Percentiles rank a stretch among this genome's conserved stretches.
Evolutionary conservation across 805 yeast genomes (phyloP).

Genomic region (Grigorovia humatica): DNA sequence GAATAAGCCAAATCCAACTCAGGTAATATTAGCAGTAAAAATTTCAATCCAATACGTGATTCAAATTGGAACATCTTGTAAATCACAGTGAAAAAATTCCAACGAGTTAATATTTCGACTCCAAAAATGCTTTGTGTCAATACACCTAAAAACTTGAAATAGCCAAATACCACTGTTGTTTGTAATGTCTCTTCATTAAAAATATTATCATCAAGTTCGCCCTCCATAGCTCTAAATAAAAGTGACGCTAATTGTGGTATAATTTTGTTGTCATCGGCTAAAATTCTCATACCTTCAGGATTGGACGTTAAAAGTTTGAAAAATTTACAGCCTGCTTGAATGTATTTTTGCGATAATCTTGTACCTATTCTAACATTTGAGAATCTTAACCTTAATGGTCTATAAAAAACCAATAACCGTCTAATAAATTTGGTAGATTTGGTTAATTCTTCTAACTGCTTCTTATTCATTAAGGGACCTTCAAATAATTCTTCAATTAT

Average conservation of each 20-base stretch:
- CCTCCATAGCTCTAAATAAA: conserved; percentile 37
- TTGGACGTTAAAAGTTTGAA: conserved; percentile 53
- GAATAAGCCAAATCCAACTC: conserved; percentile 50
- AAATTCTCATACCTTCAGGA: conserved; percentile 55
- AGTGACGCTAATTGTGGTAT: conserved; percentile 85
- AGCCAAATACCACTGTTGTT: conserved; percentile 62
- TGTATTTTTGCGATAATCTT: conserved; percentile 44
- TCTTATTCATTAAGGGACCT: conserved; percentile 72
- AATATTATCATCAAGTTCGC: conserved; percentile 48
- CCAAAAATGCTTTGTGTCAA: conserved; percentile 55
- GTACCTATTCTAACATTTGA: conserved; percentile 39
- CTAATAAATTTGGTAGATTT: conserved; percentile 79
- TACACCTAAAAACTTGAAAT: conserved; percentile 68
- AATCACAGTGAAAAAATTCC: conserved; percentile 77
- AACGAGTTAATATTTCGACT: conserved; percentile 55
- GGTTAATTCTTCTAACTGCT: conserved; percentile 64
- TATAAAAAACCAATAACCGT: conserved; percentile 70
- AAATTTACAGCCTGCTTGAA: conserved; percentile 66
- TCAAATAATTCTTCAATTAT: conserved; percentile 58
- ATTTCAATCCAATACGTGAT: conserved; percentile 40
- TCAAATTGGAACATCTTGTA: conserved; percentile 55
- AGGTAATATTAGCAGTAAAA: conserved; percentile 47
- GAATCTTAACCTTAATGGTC: conserved; percentile 86
- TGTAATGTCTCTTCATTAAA: conserved; percentile 51
- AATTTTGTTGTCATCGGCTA: conserved; percentile 58